A percentile compares a stretch with the other conserved stretches of the same genome.
Evolutionary conservation across 2,329 filamentous ascomycete species (phyloP).

Genomic region (Trichoderma gracile): DNA sequence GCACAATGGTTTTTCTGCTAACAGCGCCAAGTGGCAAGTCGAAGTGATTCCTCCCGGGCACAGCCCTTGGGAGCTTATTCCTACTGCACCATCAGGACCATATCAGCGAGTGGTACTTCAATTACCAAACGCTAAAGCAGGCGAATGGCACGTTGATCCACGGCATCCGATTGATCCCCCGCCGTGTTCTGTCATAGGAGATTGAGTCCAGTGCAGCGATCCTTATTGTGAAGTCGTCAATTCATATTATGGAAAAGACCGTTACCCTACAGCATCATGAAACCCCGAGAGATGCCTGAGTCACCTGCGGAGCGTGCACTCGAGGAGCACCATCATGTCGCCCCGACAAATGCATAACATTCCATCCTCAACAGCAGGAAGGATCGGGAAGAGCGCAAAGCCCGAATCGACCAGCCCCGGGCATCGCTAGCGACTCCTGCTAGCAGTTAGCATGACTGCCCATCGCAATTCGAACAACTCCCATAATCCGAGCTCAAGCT

Average conservation of each 20-base stretch:
- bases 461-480: background rate
- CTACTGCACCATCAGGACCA: background rate
- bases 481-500: slow-evolving; percentile 15
- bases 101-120: background rate
- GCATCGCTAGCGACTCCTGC: background rate
- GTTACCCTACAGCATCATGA: background rate
- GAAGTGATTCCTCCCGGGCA: background rate
- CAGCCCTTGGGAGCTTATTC: background rate
- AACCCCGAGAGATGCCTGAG: background rate
- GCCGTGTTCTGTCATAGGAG: background rate
- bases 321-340: no score
- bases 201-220: background rate
- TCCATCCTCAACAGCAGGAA: background rate
- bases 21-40: slow-evolving; percentile 8
- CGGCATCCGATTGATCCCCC: background rate
- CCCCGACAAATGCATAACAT: no score
- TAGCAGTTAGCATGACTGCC: background rate
- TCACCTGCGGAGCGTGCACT: no score
- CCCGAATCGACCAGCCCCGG: background rate
- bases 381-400: slow-evolving; percentile 1
- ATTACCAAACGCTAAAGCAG: background rate
- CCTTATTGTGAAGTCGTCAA: background rate
- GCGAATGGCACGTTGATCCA: slow-evolving; percentile 9
- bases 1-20: slow-evolving; percentile 3
- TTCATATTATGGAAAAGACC: background rate